Evolutionary conservation across 306 rosid species (phyloP).

Genomic region (Rosa multiflora): DNA sequence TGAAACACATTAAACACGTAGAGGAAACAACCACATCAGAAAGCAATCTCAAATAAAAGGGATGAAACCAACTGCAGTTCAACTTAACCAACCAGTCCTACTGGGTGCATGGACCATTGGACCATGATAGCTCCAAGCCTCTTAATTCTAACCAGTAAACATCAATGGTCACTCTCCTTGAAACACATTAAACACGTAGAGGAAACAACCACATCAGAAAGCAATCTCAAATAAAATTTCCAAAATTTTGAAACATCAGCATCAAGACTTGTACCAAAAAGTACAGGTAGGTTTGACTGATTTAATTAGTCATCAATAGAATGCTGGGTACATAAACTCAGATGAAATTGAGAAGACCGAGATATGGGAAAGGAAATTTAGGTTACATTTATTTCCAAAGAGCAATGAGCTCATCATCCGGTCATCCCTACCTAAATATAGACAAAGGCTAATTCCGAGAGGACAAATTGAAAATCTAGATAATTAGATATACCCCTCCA

Average conservation of each 20-base stretch:
- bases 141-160: no score
- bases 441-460: constrained; percentile 35
- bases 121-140: no score
- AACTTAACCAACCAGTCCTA: no score
- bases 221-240: constrained; percentile 2
- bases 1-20: not conserved
- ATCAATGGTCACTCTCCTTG: no score
- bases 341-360: constrained; percentile 11
- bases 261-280: constrained; percentile 1
- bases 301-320: not conserved
- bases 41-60: constrained; percentile 1
- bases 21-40: not conserved
- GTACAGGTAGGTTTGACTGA: not conserved
- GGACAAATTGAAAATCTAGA: constrained; percentile 20
- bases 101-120: no score
- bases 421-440: constrained; percentile 41
- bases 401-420: not conserved
- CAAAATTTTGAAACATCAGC: constrained; percentile 10
- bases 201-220: constrained; percentile 5
- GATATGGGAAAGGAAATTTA: not conserved
- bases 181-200: not conserved
- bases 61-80: no score
- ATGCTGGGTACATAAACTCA: not conserved
- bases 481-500: constrained; percentile 37
- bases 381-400: constrained; percentile 35